Conservation (phyloP, 768 basidiomycete species). For the Mycena amicta region DNA sequence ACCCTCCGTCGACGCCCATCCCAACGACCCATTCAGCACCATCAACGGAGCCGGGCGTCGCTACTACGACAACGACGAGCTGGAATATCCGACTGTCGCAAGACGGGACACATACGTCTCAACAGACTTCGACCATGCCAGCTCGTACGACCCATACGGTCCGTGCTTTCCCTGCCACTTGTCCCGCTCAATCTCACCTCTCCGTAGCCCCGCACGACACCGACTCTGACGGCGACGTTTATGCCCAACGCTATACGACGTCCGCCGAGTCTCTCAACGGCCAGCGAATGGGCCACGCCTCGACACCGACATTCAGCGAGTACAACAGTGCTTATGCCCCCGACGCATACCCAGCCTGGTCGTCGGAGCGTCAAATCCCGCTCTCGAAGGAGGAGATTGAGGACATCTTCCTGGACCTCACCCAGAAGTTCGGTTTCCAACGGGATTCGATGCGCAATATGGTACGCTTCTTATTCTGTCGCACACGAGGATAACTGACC, state of each 20-base stretch:
- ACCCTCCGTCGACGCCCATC: conserved; percentile 60
- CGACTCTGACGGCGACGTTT: conserved; percentile 74
- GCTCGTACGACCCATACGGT: conserved; percentile 1
- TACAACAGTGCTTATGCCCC: neutral
- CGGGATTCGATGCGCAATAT: conserved; percentile 94
- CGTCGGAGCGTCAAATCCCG: conserved; percentile 88
- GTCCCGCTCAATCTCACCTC: conserved; percentile 17
- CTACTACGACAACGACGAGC: conserved; percentile 79
- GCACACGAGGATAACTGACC: neutral
- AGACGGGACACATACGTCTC: conserved; percentile 72
- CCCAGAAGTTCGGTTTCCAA: conserved; percentile 99
- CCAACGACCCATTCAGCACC: conserved; percentile 66
- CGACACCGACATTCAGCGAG: conserved; percentile 1
- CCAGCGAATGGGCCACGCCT: neutral
- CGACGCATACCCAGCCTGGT: conserved; percentile 96
- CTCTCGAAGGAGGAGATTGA: conserved; percentile 99
- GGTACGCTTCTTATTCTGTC: conserved; percentile 46
- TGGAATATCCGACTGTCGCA: conserved; percentile 61
- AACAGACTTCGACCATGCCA: conserved; percentile 65
- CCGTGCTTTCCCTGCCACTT: neutral
- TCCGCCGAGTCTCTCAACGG: conserved; percentile 70
- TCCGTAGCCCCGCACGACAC: conserved; percentile 70
- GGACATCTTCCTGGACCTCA: conserved; percentile 95
- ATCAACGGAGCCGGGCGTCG: conserved; percentile 41
- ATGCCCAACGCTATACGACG: conserved; percentile 67